Evolutionary conservation across 768 basidiomycete genomes (phyloP).

Genomic region (Suillus subluteus): DNA sequence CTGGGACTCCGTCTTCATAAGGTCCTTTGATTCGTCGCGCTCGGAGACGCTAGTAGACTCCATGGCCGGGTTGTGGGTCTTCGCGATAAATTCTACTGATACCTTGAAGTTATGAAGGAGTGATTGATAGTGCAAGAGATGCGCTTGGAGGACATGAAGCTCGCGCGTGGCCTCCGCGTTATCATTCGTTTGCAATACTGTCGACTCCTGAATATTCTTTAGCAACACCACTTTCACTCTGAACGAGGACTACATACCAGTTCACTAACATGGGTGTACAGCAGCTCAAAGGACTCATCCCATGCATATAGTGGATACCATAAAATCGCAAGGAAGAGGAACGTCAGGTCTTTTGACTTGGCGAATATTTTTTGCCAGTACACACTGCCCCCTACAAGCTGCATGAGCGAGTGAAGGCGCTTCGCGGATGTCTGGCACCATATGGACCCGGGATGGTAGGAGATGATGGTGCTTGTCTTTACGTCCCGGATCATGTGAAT

Average conservation of each 20-base stretch:
- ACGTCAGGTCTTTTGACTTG: constrained; percentile 50
- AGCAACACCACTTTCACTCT: background rate
- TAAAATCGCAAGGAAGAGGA: constrained; percentile 52
- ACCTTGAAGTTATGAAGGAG: constrained; percentile 58
- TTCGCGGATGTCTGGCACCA: constrained; percentile 22
- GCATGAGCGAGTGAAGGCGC: constrained; percentile 31
- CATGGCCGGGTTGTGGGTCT: constrained; percentile 54
- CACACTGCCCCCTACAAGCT: constrained; percentile 35
- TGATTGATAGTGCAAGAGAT: constrained; percentile 57
- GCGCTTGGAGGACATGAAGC: constrained; percentile 59
- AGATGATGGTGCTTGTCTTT: constrained; percentile 27
- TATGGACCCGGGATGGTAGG: constrained; percentile 32
- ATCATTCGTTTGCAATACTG: constrained; percentile 43
- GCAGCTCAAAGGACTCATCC: constrained; percentile 58
- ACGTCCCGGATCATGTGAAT: constrained; percentile 51
- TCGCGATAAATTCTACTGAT: constrained; percentile 49
- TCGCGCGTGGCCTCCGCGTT: constrained; percentile 45
- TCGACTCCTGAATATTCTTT: constrained; percentile 45
- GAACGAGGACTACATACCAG: constrained; percentile 41
- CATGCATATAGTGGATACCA: constrained; percentile 67
- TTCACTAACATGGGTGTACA: constrained; percentile 52
- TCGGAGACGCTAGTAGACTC: constrained; percentile 26
- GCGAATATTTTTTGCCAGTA: constrained; percentile 33
- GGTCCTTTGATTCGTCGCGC: constrained; percentile 26
- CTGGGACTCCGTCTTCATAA: constrained; percentile 51